A percentile compares a stretch with the other conserved stretches of the same genome.
Evolutionary conservation across 108 stramenopile species (phyloP).

Genomic region (Hondaea fermentalgiana): DNA sequence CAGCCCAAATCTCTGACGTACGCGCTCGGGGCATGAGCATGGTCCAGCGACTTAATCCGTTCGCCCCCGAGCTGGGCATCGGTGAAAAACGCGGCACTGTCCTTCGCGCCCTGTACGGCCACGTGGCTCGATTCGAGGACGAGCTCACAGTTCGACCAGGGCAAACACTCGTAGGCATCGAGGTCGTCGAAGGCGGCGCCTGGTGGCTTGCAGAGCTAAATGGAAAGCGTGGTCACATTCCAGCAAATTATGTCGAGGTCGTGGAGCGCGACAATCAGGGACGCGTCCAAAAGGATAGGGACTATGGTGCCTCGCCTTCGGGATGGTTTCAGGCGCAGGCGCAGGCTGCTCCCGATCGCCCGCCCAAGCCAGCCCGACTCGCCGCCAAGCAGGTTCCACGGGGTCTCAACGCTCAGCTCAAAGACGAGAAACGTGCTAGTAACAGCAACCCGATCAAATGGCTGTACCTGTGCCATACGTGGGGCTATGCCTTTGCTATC

Average conservation of each 20-base stretch:
- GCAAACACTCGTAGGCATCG: not conserved
- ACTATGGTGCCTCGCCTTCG: not conserved
- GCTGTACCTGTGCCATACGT: not conserved
- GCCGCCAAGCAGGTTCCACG: not conserved
- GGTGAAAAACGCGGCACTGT: not conserved
- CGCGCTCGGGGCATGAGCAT: not conserved
- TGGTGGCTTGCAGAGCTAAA: constrained; percentile 9
- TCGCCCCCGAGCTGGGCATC: not conserved
- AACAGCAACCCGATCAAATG: not conserved
- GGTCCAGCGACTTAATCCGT: not conserved
- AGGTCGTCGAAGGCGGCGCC: not conserved
- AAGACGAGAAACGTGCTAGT: not conserved
- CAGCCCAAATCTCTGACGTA: not conserved
- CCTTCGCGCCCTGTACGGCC: not conserved
- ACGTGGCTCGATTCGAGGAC: not conserved
- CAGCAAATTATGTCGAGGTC: not conserved
- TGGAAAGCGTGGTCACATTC: not conserved
- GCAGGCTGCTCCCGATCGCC: not conserved
- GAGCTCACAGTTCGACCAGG: constrained; percentile 4
- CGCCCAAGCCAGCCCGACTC: not conserved
- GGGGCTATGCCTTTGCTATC: not conserved
- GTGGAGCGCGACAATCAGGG: not conserved
- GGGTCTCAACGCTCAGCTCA: not conserved
- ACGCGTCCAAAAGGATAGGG: not conserved
- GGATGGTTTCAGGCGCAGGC: constrained; percentile 10